Conservation (phyloP, 352 stramenopile species). For the Globisporangium nodosum region DNA sequence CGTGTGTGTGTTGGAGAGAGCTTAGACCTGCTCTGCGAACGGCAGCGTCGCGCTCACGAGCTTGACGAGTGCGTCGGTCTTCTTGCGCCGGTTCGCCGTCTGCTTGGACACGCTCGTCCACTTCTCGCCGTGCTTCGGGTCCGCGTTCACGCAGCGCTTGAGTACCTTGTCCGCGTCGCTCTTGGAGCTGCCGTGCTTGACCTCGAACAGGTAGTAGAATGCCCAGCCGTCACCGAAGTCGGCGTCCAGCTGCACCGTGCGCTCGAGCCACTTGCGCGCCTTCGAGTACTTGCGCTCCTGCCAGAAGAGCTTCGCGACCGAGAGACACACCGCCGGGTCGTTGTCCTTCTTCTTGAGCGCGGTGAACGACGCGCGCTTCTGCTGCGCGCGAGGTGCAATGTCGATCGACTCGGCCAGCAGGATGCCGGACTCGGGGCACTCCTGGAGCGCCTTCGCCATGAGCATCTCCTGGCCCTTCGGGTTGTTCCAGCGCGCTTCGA, state of each 20-base stretch:
- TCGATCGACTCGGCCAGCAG: constrained; percentile 96
- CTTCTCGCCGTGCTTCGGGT: constrained; percentile 94
- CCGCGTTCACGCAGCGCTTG: constrained; percentile 82
- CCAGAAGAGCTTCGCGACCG: constrained; percentile 96
- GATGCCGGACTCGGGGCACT: constrained; percentile 94
- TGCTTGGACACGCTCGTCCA: constrained; percentile 93
- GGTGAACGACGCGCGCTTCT: constrained; percentile 94
- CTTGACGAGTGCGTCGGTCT: constrained; percentile 59
- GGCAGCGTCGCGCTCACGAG: constrained; percentile 75
- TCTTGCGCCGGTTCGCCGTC: constrained; percentile 87
- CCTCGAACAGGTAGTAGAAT: constrained; percentile 97
- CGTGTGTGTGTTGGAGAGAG: no score
- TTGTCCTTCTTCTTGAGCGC: constrained; percentile 98
- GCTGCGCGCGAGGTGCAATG: constrained; percentile 90
- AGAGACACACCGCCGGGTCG: constrained; percentile 94
- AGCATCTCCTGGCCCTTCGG: constrained; percentile 93
- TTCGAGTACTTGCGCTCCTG: constrained; percentile 94
- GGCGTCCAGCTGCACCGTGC: constrained; percentile 92
- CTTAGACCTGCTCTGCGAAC: constrained; percentile 35
- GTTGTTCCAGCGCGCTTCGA: constrained; percentile 92
- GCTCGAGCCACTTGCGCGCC: constrained; percentile 97
- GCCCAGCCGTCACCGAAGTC: constrained; percentile 97
- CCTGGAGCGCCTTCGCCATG: constrained; percentile 96
- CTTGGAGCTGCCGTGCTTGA: constrained; percentile 77
- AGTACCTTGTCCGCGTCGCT: constrained; percentile 83